Evolutionary conservation across 225 moss, liverwort and hornwort genomes (phyloP), one percentile per base, ranked within the genome.

Genomic region (Neckera pumila): DNA sequence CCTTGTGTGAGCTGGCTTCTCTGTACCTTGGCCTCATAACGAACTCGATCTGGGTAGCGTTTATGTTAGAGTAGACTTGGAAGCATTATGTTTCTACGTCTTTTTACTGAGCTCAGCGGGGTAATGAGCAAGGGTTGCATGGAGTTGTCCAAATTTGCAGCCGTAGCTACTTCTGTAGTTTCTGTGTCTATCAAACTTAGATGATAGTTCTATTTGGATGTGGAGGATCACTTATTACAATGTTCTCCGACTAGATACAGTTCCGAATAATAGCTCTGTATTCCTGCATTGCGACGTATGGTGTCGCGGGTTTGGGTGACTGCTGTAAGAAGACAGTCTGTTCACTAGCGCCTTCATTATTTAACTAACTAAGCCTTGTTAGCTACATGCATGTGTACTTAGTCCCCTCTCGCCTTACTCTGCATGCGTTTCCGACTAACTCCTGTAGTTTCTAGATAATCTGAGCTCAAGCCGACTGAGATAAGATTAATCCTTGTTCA

Each of bases 41-140:
- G 91, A 90, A 89, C 89, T 91, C 64, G 87, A 88, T 91, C 89
- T 90, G 85, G 88, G 77, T 72, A 89, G 86, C 79, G 83, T 86
- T 79, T 61, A 78, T 89, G 89, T 85, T 83, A 86, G 83, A 81
- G 86, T 82, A 71, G 63, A 70, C 78, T 79, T 70, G 47, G n/a
- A 86, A 71, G 61, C 82, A 66, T 62, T 63, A 45, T 58, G 12
- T 80, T 45, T 87, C 34, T 67, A 56, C 84, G 80, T 80, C 84
- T 58, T 80, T 80, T 38, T 67, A 27, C 75, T 80, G 81, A 74
- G 65, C 84, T 84, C 63, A 22, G 82, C 33, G 58, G 72, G 57
- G 63, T 62, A 83, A 62, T 61, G 72, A 84, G 63, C 72, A 45
- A 87, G 84, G 90, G 84, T 84, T 90, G 60, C 49, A 61, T 59